Evolutionary conservation across 352 stramenopile genomes (phyloP).

Genomic region (Pythium brachiatum): DNA sequence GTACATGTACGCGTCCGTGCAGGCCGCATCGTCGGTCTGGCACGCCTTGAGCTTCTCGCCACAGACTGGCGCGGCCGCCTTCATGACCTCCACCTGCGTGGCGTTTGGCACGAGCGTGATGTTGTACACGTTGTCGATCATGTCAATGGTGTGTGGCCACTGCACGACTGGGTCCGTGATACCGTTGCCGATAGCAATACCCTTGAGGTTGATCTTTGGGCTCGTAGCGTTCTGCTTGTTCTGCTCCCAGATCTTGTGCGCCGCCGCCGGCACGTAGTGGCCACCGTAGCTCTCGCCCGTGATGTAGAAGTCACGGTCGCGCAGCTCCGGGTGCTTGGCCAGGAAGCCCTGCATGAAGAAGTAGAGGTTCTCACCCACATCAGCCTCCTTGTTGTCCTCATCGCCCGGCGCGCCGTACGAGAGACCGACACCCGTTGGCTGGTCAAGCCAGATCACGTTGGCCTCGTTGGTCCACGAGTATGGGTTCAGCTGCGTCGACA

Average conservation of each 20-base stretch:
- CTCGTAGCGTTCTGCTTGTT: conserved; percentile 33
- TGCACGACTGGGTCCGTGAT: conserved; percentile 48
- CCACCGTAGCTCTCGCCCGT: conserved; percentile 69
- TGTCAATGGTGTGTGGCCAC: conserved; percentile 48
- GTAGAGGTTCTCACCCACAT: conserved; percentile 51
- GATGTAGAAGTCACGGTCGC: conserved; percentile 56
- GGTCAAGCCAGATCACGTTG: conserved; percentile 55
- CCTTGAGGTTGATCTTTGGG: conserved; percentile 45
- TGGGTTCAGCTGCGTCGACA: conserved; percentile 36
- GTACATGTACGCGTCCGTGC: conserved; percentile 35
- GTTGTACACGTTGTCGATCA: conserved; percentile 72
- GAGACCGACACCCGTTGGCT: conserved; percentile 42
- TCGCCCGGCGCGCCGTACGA: conserved; percentile 35
- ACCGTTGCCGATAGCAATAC: conserved; percentile 62
- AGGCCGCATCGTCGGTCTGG: conserved; percentile 31
- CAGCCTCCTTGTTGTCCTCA: conserved; percentile 35
- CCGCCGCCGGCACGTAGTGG: conserved; percentile 57
- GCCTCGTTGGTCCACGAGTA: conserved; percentile 48
- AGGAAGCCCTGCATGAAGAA: conserved; percentile 60
- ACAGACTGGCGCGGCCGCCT: conserved; percentile 34
- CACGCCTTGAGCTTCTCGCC: conserved; percentile 35
- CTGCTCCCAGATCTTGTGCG: conserved; percentile 41
- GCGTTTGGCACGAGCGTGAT: conserved; percentile 44
- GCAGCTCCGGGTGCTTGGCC: conserved; percentile 36
- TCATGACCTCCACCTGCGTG: conserved; percentile 31